Percentiles rank a stretch among this genome's conserved stretches.
phyloP scores from a whole-genome alignment of 345 rosid genomes.

The Hypericum perforatum region DNA sequence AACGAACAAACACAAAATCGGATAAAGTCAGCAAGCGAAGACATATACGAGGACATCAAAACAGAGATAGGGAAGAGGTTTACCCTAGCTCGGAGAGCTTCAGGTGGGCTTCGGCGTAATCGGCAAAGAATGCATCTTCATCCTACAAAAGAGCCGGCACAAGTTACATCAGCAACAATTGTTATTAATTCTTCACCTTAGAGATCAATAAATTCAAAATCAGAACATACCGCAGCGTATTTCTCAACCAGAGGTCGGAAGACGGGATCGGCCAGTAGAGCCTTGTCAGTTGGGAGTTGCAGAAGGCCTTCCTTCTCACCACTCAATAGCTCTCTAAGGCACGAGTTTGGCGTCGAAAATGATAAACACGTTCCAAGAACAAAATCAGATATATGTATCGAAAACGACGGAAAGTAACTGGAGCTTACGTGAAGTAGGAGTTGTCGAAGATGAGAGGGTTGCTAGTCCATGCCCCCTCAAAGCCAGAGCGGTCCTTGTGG shows the following conservation, averaged over 20 bases:
- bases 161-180: background rate
- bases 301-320: conserved; percentile 84
- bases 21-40: too few species aligned
- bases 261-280: conserved; percentile 67
- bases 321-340: conserved; percentile 60
- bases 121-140: conserved; percentile 86
- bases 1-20: background rate
- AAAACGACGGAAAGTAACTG: background rate
- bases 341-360: background rate
- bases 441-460: conserved; percentile 90
- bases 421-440: conserved; percentile 72
- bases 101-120: conserved; percentile 68
- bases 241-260: conserved; percentile 87
- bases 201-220: background rate
- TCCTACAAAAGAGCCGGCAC: conserved; percentile 31
- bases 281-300: conserved; percentile 73
- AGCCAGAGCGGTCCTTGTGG: conserved; percentile 97
- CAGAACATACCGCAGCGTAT: conserved; percentile 57
- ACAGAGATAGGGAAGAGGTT: background rate
- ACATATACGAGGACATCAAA: background rate
- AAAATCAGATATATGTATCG: too few species aligned
- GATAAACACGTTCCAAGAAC: too few species aligned
- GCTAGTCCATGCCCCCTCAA: conserved; percentile 87
- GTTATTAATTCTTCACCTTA: background rate
- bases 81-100: conserved; percentile 98